Evolutionary conservation across 2,329 filamentous ascomycete genomes (phyloP), one percentile per base, ranked within the genome.

Genomic region (Nemania abortiva): DNA sequence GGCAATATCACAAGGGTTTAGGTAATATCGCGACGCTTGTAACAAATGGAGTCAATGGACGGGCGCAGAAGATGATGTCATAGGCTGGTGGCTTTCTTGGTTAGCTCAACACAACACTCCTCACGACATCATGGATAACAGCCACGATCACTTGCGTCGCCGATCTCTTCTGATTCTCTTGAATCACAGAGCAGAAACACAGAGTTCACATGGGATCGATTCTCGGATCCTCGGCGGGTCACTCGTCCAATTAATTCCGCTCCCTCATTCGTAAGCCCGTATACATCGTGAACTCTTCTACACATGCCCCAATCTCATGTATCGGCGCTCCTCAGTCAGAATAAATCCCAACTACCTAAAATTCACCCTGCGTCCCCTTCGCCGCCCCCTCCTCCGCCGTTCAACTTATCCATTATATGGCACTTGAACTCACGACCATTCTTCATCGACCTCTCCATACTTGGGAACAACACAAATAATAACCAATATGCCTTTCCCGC

Each of bases 401-500:
- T n/a, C n/a, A 20, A n/a, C 2, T 20, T n/a, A 18, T 47, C 42
- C n/a, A 20, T 20, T 20, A 47, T 47, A 47, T 22, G n/a, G n/a
- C 18, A 47, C 42, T 5, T 20, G 5, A 6, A n/a, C 5, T n/a
- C 9, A 18, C 3, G 20, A 47, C 7, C 3, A 47, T n/a, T 20
- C 42, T 47, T 47, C n/a, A n/a, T 18, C 13, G 13, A n/a, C 3
- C 1, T 47, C n/a, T 47, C 42, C 20, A 47, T 47, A 47, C 18
- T 15, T 15, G 11, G 39, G 39, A 42, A 42, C 24, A 27, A 27
- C 24, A 37, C 7, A 37, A 37, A 37, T 2, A 37, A 6, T 9
- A 47, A 18, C 54, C 18, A 68, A 62, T 22, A 79, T 80, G 77
- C 74, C 79, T 13, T 79, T 78, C 58, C 74, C 77, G 34, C 75